Conservation (phyloP, 192 early-diverging fungal species). For the Umbelopsis vinacea region DNA sequence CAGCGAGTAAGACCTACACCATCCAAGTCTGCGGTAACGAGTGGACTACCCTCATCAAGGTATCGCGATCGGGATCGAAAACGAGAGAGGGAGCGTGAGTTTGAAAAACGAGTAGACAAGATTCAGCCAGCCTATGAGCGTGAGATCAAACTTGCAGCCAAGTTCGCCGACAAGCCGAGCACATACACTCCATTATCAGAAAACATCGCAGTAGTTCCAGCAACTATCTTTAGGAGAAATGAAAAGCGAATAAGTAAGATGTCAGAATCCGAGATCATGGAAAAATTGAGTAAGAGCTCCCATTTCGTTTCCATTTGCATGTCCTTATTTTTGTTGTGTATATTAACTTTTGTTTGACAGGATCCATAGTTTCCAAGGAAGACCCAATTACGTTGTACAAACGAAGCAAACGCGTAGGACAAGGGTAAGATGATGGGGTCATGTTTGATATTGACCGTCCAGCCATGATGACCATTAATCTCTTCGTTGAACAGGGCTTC, state of each 20-base stretch:
- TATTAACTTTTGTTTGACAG: not conserved
- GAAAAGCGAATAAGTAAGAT: conserved; percentile 19
- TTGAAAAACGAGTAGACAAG: not conserved
- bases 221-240: not conserved
- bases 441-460: no score
- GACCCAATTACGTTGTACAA: not conserved
- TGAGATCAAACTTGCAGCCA: not conserved
- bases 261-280: conserved; percentile 12
- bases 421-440: not conserved
- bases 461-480: not conserved
- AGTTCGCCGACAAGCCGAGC: not conserved
- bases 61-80: not conserved
- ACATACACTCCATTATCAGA: not conserved
- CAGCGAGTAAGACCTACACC: not conserved
- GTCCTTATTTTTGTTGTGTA: no score
- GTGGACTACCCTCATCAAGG: not conserved
- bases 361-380: conserved; percentile 14
- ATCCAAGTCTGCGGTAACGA: not conserved
- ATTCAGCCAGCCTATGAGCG: not conserved
- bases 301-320: not conserved
- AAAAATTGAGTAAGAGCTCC: not conserved
- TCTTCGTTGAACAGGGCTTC: conserved; percentile 50
- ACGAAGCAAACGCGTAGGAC: not conserved
- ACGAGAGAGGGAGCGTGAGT: not conserved
- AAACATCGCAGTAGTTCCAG: not conserved